phyloP scores from a whole-genome alignment of 176 grass and related monocot species.

The Carex cristatella region DNA sequence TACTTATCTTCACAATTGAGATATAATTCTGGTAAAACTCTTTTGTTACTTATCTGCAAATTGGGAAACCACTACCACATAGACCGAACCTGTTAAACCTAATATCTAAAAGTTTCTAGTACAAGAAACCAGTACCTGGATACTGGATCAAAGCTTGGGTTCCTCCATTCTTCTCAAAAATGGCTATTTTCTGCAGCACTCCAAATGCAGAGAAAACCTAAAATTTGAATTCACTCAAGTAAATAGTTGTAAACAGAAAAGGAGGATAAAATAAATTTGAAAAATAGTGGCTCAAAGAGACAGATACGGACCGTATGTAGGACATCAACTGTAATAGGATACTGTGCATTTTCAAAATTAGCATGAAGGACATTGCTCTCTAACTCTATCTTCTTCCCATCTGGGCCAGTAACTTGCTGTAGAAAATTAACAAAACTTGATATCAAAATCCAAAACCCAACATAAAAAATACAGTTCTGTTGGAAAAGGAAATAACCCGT shows the following conservation, averaged over 20 bases:
- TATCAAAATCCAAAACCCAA: conserved; percentile 2
- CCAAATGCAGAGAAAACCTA: conserved; percentile 95
- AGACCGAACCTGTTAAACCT: not conserved
- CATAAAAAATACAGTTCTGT: conserved; percentile 13
- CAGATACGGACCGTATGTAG: conserved; percentile 59
- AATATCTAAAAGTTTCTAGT: conserved; percentile 12
- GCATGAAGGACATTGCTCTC: conserved; percentile 96
- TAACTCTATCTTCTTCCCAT: conserved; percentile 70
- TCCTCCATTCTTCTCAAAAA: conserved; percentile 93
- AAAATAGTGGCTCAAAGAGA: not conserved
- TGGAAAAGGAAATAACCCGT: conserved; percentile 12
- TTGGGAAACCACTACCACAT: not conserved
- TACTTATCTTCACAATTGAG: not conserved
- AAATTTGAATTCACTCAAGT: conserved; percentile 23
- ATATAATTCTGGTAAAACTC: not conserved
- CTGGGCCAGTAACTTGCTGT: conserved; percentile 59
- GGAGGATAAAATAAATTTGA: not conserved
- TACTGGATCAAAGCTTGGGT: conserved; percentile 94
- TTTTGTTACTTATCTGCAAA: not conserved
- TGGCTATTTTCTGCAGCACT: conserved; percentile 90
- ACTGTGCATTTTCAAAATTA: conserved; percentile 93
- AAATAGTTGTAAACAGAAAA: conserved; percentile 6
- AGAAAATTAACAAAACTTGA: conserved; percentile 15
- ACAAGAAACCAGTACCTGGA: conserved; percentile 45
- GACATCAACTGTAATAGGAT: conserved; percentile 84